Percentiles rank a stretch among this genome's conserved stretches.
phyloP scores from a whole-genome alignment of 306 rosid species.

The Pachyrhizus erosus region DNA sequence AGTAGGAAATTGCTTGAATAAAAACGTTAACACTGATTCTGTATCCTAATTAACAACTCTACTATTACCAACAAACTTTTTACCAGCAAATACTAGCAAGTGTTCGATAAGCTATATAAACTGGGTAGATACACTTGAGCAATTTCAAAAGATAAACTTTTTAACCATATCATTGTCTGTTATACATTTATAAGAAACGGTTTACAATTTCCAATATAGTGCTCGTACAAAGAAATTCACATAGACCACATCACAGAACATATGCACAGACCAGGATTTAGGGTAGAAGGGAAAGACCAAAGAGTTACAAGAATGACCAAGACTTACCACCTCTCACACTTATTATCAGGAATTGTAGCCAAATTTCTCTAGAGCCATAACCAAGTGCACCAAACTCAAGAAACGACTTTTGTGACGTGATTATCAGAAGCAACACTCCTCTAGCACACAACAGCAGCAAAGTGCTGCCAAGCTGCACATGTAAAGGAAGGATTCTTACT shows the following conservation, averaged over 20 bases:
- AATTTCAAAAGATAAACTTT: too few relatives aligned
- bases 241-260: slow-evolving; percentile 32
- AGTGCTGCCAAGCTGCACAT: slow-evolving; percentile 79
- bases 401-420: neutral
- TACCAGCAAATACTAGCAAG: neutral
- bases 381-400: slow-evolving; percentile 33
- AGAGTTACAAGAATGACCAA: neutral
- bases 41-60: neutral
- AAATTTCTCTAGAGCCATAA: slow-evolving; percentile 20
- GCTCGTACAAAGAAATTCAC: slow-evolving; percentile 7
- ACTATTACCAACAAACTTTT: neutral
- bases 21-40: neutral
- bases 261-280: slow-evolving; percentile 8
- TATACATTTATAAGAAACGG: slow-evolving; percentile 13
- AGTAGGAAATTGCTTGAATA: neutral
- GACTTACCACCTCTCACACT: slow-evolving; percentile 23
- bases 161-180: slow-evolving; percentile 20
- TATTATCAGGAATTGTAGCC: slow-evolving; percentile 13
- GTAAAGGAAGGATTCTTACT: slow-evolving; percentile 25
- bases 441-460: slow-evolving; percentile 91
- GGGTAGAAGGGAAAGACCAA: neutral
- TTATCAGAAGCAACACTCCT: slow-evolving; percentile 71
- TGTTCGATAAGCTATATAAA: neutral
- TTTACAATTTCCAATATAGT: slow-evolving; percentile 11
- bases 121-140: neutral